phyloP scores from a whole-genome alignment of 1,139 yeast species.

The Nakaseomyces delphensis region DNA sequence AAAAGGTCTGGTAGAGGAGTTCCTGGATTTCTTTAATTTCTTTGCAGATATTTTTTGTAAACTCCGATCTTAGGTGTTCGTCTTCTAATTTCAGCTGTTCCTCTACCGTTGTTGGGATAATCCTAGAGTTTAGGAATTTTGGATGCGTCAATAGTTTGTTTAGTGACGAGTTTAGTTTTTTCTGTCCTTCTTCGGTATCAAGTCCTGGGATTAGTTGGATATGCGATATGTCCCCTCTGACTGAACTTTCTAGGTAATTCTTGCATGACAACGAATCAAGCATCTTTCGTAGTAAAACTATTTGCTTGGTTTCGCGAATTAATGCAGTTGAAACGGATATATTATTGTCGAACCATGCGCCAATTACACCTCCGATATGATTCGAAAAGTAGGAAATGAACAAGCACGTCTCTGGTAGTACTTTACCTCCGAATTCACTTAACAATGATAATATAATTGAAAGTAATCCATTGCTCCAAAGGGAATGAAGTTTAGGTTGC shows the following conservation, averaged over 20 bases:
- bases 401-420: constrained; percentile 56
- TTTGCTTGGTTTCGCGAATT: constrained; percentile 71
- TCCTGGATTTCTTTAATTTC: constrained; percentile 52
- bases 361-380: constrained; percentile 57
- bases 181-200: constrained; percentile 49
- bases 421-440: constrained; percentile 52
- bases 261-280: constrained; percentile 36
- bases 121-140: constrained; percentile 64
- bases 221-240: constrained; percentile 17
- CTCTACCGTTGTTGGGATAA: constrained; percentile 54
- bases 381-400: constrained; percentile 56
- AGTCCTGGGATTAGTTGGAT: constrained; percentile 48
- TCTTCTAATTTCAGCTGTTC: constrained; percentile 51
- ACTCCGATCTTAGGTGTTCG: constrained; percentile 35
- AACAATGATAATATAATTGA: constrained; percentile 57
- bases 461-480: constrained; percentile 78
- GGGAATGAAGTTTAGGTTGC: constrained; percentile 50
- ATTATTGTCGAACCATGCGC: constrained; percentile 61
- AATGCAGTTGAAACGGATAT: constrained; percentile 55
- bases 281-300: constrained; percentile 57
- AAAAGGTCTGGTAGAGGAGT: constrained; percentile 19
- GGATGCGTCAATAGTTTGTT: constrained; percentile 77
- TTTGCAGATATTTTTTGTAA: constrained; percentile 43
- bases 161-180: constrained; percentile 48
- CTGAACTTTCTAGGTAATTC: constrained; percentile 37